Evolutionary conservation across 352 stramenopile genomes (phyloP).

Genomic region (Globisporangium iwayamae): DNA sequence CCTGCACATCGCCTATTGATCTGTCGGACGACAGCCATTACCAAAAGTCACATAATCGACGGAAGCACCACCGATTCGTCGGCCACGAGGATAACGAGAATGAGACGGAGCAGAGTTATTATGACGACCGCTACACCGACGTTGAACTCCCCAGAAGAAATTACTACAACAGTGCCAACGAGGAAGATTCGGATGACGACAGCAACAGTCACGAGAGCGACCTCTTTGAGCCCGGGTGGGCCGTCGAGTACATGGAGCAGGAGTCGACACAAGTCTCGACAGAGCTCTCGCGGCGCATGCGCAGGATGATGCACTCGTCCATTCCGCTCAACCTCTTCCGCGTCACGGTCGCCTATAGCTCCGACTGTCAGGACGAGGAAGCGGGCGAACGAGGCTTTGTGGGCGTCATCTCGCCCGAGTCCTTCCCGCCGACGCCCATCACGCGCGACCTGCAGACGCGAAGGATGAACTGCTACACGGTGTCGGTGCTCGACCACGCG

Average conservation of each 20-base stretch:
- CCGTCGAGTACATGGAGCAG: slow-evolving; percentile 78
- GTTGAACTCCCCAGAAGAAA: not conserved
- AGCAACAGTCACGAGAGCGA: not conserved
- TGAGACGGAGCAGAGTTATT: slow-evolving; percentile 14
- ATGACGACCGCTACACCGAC: not conserved
- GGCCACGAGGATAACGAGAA: slow-evolving; percentile 1
- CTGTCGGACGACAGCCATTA: slow-evolving; percentile 27
- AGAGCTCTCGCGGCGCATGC: slow-evolving; percentile 65
- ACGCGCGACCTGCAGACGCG: slow-evolving; percentile 70
- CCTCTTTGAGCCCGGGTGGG: slow-evolving; percentile 60
- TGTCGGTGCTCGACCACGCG: slow-evolving; percentile 70
- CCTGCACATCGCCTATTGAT: slow-evolving; percentile 61
- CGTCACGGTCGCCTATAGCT: slow-evolving; percentile 46
- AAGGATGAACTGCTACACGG: slow-evolving; percentile 71
- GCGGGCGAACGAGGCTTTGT: slow-evolving; percentile 27
- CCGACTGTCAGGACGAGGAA: slow-evolving; percentile 20
- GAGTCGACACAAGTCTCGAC: slow-evolving; percentile 48
- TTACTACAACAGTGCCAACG: not conserved
- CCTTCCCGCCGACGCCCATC: slow-evolving; percentile 79
- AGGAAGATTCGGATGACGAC: slow-evolving; percentile 5
- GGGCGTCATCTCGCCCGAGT: slow-evolving; percentile 61
- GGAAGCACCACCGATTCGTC: slow-evolving; percentile 11
- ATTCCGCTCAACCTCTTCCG: slow-evolving; percentile 77
- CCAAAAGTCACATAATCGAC: slow-evolving; percentile 5
- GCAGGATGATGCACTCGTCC: slow-evolving; percentile 76